Evolutionary conservation across 257 asterid species (phyloP), one percentile per base, ranked within the genome.

Genomic region (Paulownia fortunei): DNA sequence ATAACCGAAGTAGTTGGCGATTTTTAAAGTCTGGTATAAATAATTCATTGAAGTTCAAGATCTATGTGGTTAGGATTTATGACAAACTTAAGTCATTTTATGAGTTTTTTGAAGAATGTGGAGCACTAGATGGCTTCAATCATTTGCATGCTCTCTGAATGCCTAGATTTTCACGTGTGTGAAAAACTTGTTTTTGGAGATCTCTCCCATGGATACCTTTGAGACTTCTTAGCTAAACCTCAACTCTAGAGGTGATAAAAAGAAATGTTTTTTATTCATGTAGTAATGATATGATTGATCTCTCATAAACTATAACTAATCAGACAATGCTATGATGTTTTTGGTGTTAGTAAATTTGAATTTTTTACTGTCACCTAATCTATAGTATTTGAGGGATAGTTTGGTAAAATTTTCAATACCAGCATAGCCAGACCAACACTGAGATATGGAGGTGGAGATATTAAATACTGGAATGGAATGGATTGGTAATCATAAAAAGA

Each of bases 11-110:
- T 59, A 44, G 62, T 41, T 68, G 59, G 55, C 42, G 8, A 42
- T 27, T n/a, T 69, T 62, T 18, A 15, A 26, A n/a, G 62, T 32
- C 49, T 37, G 63, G 64, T 65, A 41, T 62, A 18, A 37, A 51
- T 71, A 60, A 36, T 46, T 55, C 39, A 76, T 69, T 47, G 44
- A 54, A 78, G 62, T 72, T 73, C 12, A 55, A 51, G 74, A 24
- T 70, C 37, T 39, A 62, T 51, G 65, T 70, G 24, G 46, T 42
- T 46, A 12, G 15, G 46, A 26, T 63, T 69, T 61, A 60, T 32
- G 72, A 76, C 15, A 30, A 11, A 7, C 0, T 32, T 5, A 16
- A 15, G 68, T 13, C 34, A 4, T 47, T 67, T 6, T 34, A 11
- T 11, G 27, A 34, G 24, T 56, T 7, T 64, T 30, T 44, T 18